Conservation (phyloP, 257 asterid genomes). For the Solanum pennellii region DNA sequence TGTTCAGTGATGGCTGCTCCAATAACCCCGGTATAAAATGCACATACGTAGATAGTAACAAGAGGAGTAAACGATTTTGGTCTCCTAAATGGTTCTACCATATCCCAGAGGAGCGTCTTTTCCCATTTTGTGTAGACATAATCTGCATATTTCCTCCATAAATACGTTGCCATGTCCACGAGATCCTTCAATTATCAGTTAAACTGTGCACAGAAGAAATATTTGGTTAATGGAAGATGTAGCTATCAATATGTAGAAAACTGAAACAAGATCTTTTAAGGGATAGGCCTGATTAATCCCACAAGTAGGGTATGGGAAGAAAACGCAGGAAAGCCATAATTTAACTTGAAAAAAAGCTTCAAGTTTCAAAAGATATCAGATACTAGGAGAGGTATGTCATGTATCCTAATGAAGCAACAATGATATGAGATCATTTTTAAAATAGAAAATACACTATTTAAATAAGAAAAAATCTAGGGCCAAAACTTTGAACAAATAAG, state of each 20-base stretch:
- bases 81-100: constrained; percentile 75
- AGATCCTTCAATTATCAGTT: background rate
- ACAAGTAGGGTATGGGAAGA: background rate
- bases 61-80: constrained; percentile 81
- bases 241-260: background rate
- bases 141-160: constrained; percentile 89
- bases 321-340: background rate
- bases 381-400: background rate
- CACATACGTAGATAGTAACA: constrained; percentile 52
- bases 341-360: background rate
- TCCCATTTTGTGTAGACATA: constrained; percentile 67
- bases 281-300: background rate
- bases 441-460: background rate
- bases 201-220: constrained; percentile 3
- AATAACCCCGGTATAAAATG: constrained; percentile 78
- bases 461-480: background rate
- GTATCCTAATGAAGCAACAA: background rate
- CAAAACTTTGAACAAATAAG: background rate
- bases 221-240: background rate
- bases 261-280: background rate
- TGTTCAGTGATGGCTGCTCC: constrained; percentile 89
- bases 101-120: constrained; percentile 80
- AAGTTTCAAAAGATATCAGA: background rate
- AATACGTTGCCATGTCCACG: constrained; percentile 43
- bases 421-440: background rate